These are phyloP conservation scores for Neurospora intermedia DNA, from an alignment of 495 filamentous ascomycete genomes.

Conservation along the genomic window DNA sequence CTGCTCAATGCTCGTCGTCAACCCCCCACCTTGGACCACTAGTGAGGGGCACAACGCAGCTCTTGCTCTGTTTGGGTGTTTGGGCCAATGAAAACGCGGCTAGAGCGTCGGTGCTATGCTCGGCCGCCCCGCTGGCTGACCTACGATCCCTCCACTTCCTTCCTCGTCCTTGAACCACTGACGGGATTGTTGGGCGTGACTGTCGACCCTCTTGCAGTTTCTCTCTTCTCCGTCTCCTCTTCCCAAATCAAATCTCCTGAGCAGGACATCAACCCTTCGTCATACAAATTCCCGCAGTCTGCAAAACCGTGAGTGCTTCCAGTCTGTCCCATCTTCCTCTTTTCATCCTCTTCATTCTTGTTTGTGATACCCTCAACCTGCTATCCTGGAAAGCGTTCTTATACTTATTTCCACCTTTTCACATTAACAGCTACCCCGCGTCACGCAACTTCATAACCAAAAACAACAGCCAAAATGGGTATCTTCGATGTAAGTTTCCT, in stretches of 20 bases:
- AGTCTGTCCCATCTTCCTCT: background rate
- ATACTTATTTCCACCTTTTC: background rate
- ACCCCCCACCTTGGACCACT: background rate
- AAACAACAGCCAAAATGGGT: conserved; percentile 4
- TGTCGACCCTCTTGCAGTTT: background rate
- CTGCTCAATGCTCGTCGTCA: background rate
- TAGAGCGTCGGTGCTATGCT: background rate
- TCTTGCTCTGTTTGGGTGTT: background rate
- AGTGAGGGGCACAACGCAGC: background rate
- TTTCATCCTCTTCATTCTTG: background rate
- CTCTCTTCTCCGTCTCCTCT: background rate
- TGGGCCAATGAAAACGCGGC: background rate
- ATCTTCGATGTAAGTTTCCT: conserved; percentile 2
- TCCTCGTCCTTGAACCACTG: background rate
- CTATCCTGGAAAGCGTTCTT: background rate
- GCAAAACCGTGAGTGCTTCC: background rate
- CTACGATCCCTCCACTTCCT: background rate
- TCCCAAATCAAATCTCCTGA: background rate
- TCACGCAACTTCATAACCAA: background rate
- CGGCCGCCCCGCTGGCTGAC: background rate
- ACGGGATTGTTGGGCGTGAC: background rate
- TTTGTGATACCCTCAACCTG: background rate
- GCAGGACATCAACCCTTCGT: background rate
- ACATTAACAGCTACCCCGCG: background rate
- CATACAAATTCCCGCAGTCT: background rate